These are phyloP conservation scores for Aspergillus biplanus DNA, from an alignment of 495 filamentous ascomycete genomes.

Conservation along the genomic window DNA sequence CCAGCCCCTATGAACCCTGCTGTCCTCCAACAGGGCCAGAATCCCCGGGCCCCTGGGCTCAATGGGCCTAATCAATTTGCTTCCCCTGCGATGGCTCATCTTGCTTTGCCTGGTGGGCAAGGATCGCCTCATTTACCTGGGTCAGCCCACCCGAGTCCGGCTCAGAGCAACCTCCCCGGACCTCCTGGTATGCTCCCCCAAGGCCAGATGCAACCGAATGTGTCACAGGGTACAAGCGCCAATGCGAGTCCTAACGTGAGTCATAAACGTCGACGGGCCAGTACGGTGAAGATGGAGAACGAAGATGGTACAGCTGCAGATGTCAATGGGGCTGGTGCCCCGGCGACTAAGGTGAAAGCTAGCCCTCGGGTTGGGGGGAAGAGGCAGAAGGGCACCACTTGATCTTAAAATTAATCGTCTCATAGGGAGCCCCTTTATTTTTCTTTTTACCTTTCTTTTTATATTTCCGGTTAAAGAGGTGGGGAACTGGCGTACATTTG, in stretches of 20 bases:
- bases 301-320: constrained; percentile 58
- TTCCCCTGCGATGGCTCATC: constrained; percentile 54
- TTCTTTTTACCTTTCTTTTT: constrained; percentile 25
- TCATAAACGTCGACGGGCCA: constrained; percentile 76
- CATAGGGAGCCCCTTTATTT: constrained; percentile 18
- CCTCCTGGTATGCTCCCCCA: constrained; percentile 70
- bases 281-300: constrained; percentile 75
- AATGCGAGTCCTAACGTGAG: constrained; percentile 83
- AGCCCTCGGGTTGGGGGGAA: constrained; percentile 59
- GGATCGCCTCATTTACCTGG: constrained; percentile 49
- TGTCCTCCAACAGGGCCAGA: constrained; percentile 43
- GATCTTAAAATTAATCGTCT: constrained; percentile 14
- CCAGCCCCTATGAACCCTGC: constrained; percentile 40
- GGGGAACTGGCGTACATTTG: constrained; percentile 41
- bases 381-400: constrained; percentile 55
- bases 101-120: constrained; percentile 48
- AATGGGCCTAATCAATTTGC: constrained; percentile 52
- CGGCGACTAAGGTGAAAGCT: constrained; percentile 56
- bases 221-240: constrained; percentile 72
- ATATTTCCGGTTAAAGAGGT: constrained; percentile 33
- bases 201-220: constrained; percentile 62
- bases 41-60: constrained; percentile 33
- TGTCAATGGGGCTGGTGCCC: constrained; percentile 50
- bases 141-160: constrained; percentile 52
- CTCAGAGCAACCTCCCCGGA: constrained; percentile 45